Base-by-base conservation (phyloP, 169 alveolate species). In the Theileria orientalis region DNA sequence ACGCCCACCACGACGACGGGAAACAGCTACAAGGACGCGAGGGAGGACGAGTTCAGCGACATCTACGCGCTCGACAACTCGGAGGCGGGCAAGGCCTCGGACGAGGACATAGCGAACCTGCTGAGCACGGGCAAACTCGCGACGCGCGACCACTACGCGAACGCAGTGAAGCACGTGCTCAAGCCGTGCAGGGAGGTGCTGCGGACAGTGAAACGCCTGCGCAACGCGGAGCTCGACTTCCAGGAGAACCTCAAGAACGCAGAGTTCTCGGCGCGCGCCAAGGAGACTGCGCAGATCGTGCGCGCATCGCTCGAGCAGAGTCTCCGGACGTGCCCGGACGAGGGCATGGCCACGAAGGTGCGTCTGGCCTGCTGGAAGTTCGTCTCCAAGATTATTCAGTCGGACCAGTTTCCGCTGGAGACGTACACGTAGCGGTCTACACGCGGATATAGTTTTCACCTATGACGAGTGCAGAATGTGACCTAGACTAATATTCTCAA, bases 341-440 rank as follows among this genome's bases (percentile, higher is more conserved):
- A 66, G 21, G 29, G 47, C 5, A 66, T 74, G 1, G 83, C 74
- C 8, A 74, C 40, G n/a, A 79, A 79, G 33, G 80, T 79, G 54
- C 72, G 42, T 64, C 47, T 69, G 13, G 89, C 89, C 19, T 82
- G 89, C 85, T 82, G 85, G 85, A 72, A 75, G 19, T 82, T 73
- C 56, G 76, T 82, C 21, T 72, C 89, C 67, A 82, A 74, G 35
- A 44, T 82, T 37, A 68, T 79, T 13, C 66, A 56, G 21, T 56
- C 66, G 3, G 66, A 56, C 7, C 66, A 56, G 37, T 56, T 27
- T 32, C 66, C 32, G 9, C 19, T 56, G 21, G 66, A 56, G 37
- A 29, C 66, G 16, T 56, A 27, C 37, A 37, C 5, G 16, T 37
- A 37, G n/a, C n/a, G n/a, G n/a, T n/a, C n/a, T n/a, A n/a, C n/a